Evolutionary conservation across 78 protist species (phyloP), one percentile per base, ranked within the genome.

Genomic region (Capsaspora owczarzaki): DNA sequence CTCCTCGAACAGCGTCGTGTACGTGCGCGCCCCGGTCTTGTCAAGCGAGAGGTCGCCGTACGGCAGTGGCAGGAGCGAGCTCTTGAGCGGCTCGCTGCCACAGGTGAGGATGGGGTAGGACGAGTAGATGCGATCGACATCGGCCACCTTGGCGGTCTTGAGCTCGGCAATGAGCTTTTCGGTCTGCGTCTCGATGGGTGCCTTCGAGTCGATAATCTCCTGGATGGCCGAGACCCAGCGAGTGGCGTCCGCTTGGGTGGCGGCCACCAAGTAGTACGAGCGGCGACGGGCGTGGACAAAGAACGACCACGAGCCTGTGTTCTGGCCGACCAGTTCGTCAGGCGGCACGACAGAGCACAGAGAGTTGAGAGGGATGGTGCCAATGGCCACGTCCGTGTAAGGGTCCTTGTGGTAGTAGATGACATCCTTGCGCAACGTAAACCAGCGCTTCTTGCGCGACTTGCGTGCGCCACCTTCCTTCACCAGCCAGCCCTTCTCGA

Each of bases 51-150:
- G 8, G 42, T 71, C 46, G 77, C 77, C 77, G 53, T 71, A 71
- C 25, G 77, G 77, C 51, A 71, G 77, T 33, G 77, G 77, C 35
- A 71, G 77, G 37, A 71, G 77, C 46, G 77, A 23, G 40, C 12
- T 1, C 41, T 37, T 41, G 42, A 71, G 42, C 29, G 77, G 61
- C 77, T 25, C 10, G 40, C 20, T 4, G 40, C 44, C 29, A 60
- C 44, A 41, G 41, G 46, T 37, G 25, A 71, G 60, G 61, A 71
- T 38, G 61, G 12, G 37, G 38, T 44, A 38, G 6, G 61, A 2
- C 23, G 35, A 33, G 77, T 71, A 71, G 60, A 71, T 6, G 23
- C 6, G 46, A 5, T 37, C 60, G 40, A 44, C 77, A 29, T 71
- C 46, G 2, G 4, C 23, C 40, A 4, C 27, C 61, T 31, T 35